Conservation (phyloP, 768 basidiomycete species). For the Tulasnella sp. region DNA sequence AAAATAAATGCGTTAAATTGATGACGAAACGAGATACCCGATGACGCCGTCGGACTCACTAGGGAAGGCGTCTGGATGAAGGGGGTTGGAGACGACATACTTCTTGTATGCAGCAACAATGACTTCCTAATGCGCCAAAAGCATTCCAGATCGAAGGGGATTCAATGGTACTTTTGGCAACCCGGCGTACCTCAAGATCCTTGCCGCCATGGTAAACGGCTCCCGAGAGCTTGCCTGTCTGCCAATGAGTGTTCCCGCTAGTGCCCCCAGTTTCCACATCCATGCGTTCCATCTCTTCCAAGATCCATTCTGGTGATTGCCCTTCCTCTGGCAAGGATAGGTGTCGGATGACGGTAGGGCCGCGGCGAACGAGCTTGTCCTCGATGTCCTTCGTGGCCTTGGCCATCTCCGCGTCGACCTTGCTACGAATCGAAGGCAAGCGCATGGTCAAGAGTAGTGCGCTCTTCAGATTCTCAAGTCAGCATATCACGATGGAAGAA, state of each 20-base stretch:
- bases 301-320: slow-evolving; percentile 61
- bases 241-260: slow-evolving; percentile 40
- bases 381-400: slow-evolving; percentile 60
- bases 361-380: slow-evolving; percentile 57
- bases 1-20: not conserved
- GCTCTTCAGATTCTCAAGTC: slow-evolving; percentile 33
- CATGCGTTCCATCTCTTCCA: slow-evolving; percentile 73
- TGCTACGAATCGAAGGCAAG: slow-evolving; percentile 51
- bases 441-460: slow-evolving; percentile 51
- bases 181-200: slow-evolving; percentile 22
- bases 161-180: not conserved
- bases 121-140: slow-evolving; percentile 38
- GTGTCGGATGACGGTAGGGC: slow-evolving; percentile 54
- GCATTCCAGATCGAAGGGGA: not conserved
- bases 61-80: slow-evolving; percentile 92
- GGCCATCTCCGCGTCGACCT: slow-evolving; percentile 49
- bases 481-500: not conserved
- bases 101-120: slow-evolving; percentile 73
- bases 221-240: slow-evolving; percentile 67
- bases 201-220: slow-evolving; percentile 58
- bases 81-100: slow-evolving; percentile 80
- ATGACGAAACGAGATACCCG: not conserved
- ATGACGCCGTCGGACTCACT: slow-evolving; percentile 20
- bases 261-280: slow-evolving; percentile 44
- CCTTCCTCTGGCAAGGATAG: slow-evolving; percentile 59